phyloP scores from a whole-genome alignment of 225 moss, liverwort and hornwort species.

The Antitrichia curtipendula region DNA sequence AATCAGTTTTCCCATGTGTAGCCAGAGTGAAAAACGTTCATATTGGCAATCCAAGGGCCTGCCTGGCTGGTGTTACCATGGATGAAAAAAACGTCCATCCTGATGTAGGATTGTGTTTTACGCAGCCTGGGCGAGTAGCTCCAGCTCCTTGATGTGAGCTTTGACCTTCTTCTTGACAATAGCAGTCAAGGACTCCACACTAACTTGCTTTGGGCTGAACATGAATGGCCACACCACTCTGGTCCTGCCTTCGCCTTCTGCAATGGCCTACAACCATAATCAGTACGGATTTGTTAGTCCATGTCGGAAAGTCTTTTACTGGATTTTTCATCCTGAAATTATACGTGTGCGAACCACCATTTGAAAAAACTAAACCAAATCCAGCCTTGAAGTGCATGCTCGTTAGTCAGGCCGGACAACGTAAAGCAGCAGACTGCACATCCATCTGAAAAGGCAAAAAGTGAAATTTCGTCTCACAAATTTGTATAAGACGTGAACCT shows the following conservation, averaged over 20 bases:
- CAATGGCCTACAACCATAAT: background rate
- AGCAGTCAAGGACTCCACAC: slow-evolving; percentile 3
- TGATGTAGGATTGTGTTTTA: background rate
- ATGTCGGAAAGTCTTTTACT: background rate
- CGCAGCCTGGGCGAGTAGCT: slow-evolving; percentile 17
- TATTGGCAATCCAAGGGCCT: background rate
- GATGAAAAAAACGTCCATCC: background rate
- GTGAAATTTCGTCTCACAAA: background rate
- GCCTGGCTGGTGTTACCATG: background rate
- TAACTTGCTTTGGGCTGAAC: slow-evolving; percentile 15
- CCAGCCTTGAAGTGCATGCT: background rate
- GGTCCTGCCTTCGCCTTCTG: slow-evolving; percentile 7
- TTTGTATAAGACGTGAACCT: background rate
- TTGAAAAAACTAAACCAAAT: background rate
- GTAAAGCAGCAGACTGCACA: background rate
- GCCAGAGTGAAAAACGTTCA: background rate
- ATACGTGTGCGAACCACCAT: background rate
- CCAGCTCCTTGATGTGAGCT: slow-evolving; percentile 23
- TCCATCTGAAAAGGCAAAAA: background rate
- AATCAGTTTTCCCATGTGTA: background rate
- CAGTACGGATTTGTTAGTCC: background rate
- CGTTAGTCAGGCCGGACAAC: background rate
- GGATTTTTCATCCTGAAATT: background rate
- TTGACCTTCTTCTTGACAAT: slow-evolving; percentile 11
- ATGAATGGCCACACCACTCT: slow-evolving; percentile 33